These are phyloP conservation scores for Malus asiatica DNA, from an alignment of 306 rosid species.

Conservation along the genomic window DNA sequence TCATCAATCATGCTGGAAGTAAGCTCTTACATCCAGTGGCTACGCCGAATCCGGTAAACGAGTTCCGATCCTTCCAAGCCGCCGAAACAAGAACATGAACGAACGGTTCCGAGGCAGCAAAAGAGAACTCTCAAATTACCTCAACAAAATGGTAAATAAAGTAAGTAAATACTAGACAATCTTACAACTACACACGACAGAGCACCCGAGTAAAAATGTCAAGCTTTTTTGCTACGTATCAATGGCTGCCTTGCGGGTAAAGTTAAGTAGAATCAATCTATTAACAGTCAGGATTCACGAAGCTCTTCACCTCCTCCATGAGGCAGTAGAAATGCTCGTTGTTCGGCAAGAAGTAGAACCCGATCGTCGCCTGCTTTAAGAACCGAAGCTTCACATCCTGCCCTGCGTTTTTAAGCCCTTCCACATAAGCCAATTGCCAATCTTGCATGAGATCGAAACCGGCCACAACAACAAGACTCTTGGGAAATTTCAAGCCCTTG, in stretches of 20 bases:
- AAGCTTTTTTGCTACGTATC: constrained; percentile 46
- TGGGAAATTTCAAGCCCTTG: constrained; percentile 53
- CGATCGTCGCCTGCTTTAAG: constrained; percentile 73
- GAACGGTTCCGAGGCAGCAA: constrained; percentile 1
- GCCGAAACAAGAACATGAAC: constrained; percentile 6
- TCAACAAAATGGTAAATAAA: constrained; percentile 27
- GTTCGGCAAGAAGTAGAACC: constrained; percentile 93
- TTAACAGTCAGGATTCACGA: constrained; percentile 56
- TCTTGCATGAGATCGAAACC: constrained; percentile 89
- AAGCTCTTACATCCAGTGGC: constrained; percentile 26
- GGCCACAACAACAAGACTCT: constrained; percentile 79
- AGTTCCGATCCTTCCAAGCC: constrained; percentile 32
- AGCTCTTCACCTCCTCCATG: constrained; percentile 63
- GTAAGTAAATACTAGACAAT: constrained; percentile 36
- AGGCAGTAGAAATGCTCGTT: constrained; percentile 66
- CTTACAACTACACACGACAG: constrained; percentile 56
- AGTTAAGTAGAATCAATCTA: constrained; percentile 36
- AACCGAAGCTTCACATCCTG: constrained; percentile 59
- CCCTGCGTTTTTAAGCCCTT: constrained; percentile 51
- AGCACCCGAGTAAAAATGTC: constrained; percentile 41
- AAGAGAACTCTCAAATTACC: constrained; percentile 28
- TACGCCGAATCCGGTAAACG: constrained; percentile 34
- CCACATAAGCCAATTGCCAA: constrained; percentile 77
- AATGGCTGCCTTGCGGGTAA: constrained; percentile 46
- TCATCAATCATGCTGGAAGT: constrained; percentile 27